A percentile compares a stretch with the other conserved stretches of the same genome.
Evolutionary conservation across 306 rosid species (phyloP).

Genomic region (Castanospermum australe): DNA sequence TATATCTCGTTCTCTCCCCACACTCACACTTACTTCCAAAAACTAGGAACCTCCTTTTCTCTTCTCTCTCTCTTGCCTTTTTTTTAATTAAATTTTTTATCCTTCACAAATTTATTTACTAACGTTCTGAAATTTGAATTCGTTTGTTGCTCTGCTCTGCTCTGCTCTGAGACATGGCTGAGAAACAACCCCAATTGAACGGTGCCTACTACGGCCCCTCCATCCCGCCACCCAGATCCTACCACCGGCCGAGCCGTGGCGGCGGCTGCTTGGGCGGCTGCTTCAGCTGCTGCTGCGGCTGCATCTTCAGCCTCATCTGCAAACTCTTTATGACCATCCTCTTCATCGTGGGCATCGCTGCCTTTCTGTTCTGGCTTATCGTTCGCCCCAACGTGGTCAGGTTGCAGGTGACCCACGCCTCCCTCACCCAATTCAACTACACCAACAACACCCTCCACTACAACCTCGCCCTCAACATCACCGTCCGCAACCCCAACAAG

Average conservation of each 20-base stretch:
- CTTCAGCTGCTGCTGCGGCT: slow-evolving; percentile 37
- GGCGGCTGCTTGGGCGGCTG: slow-evolving; percentile 44
- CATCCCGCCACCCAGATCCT: slow-evolving; percentile 53
- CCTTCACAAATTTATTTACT: not conserved
- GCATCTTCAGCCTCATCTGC: slow-evolving; percentile 37
- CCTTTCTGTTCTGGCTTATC: slow-evolving; percentile 47
- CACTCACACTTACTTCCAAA: not conserved
- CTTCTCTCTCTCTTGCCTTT: not conserved
- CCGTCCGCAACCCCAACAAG: slow-evolving; percentile 58
- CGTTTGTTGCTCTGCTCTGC: not conserved
- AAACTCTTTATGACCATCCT: slow-evolving; percentile 29
- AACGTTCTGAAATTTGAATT: not conserved
- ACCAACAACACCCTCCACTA: slow-evolving; percentile 36
- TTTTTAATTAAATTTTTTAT: too few species aligned
- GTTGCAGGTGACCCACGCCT: slow-evolving; percentile 48
- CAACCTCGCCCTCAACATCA: slow-evolving; percentile 50
- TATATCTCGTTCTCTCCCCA: too few species aligned
- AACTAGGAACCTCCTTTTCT: too few species aligned
- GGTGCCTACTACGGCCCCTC: slow-evolving; percentile 89
- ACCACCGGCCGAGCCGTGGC: slow-evolving; percentile 42
- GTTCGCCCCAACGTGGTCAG: slow-evolving; percentile 52
- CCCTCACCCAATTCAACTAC: slow-evolving; percentile 51
- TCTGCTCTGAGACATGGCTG: slow-evolving; percentile 47
- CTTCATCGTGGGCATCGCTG: slow-evolving; percentile 28
- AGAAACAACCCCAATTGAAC: slow-evolving; percentile 50